Conservation (phyloP, 257 asterid genomes). For the Solanum medicagineum region DNA sequence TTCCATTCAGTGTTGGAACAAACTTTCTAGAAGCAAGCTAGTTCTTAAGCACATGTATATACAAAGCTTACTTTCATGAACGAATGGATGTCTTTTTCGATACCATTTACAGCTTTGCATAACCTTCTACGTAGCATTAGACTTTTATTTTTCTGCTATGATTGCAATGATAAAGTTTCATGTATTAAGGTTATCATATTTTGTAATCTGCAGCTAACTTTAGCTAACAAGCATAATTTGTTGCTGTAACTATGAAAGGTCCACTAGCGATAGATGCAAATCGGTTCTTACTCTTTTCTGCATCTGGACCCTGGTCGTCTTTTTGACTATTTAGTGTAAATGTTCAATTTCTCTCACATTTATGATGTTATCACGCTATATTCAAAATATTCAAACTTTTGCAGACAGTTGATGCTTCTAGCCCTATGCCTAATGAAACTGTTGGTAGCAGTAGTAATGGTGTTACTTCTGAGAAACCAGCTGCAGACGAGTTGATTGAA, state of each 20-base stretch:
- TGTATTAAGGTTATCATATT: neutral
- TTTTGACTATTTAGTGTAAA: neutral
- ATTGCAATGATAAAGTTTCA: neutral
- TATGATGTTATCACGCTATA: neutral
- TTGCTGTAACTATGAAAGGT: neutral
- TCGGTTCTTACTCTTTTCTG: neutral
- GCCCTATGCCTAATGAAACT: neutral
- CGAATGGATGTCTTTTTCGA: neutral
- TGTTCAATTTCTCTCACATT: neutral
- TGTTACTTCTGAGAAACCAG: constrained; percentile 8
- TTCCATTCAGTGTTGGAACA: neutral
- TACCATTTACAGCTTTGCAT: neutral
- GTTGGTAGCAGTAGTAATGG: neutral
- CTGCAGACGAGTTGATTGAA: constrained; percentile 9
- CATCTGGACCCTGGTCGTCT: neutral
- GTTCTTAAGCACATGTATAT: neutral
- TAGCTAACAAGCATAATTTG: neutral
- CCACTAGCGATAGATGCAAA: neutral
- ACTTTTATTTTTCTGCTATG: neutral
- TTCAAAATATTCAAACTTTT: neutral
- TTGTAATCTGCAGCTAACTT: neutral
- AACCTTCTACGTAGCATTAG: neutral
- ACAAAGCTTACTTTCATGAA: neutral
- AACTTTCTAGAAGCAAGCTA: neutral
- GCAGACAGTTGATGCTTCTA: neutral